A percentile compares a stretch with the other conserved stretches of the same genome.
phyloP scores from a whole-genome alignment of 768 basidiomycete species.

The Lactifluus rugatus region DNA sequence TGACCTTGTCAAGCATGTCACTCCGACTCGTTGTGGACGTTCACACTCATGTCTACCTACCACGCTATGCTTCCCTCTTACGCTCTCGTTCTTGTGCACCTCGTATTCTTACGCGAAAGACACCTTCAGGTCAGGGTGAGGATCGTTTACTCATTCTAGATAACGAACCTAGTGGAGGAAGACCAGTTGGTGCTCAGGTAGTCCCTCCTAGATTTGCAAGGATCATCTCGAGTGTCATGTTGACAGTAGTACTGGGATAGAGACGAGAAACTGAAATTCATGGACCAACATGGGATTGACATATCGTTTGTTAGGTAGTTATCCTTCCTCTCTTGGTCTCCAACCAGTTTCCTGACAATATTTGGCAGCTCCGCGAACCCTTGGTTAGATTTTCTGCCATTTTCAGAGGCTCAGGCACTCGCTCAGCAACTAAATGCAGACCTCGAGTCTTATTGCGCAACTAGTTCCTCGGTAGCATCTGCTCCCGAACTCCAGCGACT shows the following conservation, averaged over 20 bases:
- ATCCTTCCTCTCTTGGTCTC: background rate
- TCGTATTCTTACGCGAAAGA: conserved; percentile 46
- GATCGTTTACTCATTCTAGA: conserved; percentile 72
- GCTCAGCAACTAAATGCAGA: conserved; percentile 68
- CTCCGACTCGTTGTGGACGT: conserved; percentile 56
- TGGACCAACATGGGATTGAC: conserved; percentile 75
- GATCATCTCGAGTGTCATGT: background rate
- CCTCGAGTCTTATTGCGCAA: conserved; percentile 69
- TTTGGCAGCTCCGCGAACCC: conserved; percentile 68
- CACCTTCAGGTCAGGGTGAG: conserved; percentile 39
- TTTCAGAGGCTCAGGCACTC: conserved; percentile 52
- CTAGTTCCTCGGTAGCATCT: conserved; percentile 38
- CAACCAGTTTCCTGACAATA: background rate
- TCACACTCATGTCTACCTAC: conserved; percentile 81
- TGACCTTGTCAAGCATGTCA: too few relatives aligned
- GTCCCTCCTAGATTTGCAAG: background rate
- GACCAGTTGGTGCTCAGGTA: conserved; percentile 72
- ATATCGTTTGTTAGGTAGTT: conserved; percentile 65
- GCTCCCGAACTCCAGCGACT: conserved; percentile 44
- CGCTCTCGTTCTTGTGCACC: conserved; percentile 56
- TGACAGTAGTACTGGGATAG: conserved; percentile 71
- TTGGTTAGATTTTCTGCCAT: conserved; percentile 81
- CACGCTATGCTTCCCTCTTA: conserved; percentile 63
- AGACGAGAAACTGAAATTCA: conserved; percentile 70
- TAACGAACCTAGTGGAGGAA: conserved; percentile 67